Evolutionary conservation across 2,329 filamentous ascomycete genomes (phyloP).

Genomic region (Trichoderma aggressivum): DNA sequence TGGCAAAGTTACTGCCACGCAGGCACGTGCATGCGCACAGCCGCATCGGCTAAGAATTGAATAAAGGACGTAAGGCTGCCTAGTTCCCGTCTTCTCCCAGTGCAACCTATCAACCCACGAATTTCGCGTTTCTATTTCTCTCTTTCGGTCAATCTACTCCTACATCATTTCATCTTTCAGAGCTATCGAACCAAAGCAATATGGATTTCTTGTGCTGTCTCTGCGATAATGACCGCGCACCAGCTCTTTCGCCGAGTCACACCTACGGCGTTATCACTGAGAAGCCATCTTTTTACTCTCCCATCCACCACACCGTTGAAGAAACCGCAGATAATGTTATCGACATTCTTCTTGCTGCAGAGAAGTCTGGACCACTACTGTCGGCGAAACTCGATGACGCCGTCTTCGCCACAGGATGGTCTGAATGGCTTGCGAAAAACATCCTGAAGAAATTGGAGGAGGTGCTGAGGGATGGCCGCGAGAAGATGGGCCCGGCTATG

Average conservation of each 20-base stretch:
- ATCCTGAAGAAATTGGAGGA: constrained; percentile 9
- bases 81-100: not conserved
- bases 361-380: not conserved
- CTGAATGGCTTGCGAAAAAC: constrained; percentile 11
- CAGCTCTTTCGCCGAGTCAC: not conserved
- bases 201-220: constrained; percentile 2
- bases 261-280: not conserved
- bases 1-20: not conserved
- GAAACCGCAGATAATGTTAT: not conserved
- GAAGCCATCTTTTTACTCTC: not conserved
- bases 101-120: not conserved
- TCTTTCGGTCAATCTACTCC: not conserved
- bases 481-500: constrained; percentile 10
- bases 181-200: not conserved
- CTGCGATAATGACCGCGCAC: not conserved
- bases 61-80: not conserved
- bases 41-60: not conserved
- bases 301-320: not conserved
- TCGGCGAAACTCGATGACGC: not conserved
- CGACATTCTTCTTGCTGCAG: not conserved
- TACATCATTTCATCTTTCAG: not conserved
- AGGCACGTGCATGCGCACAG: not conserved
- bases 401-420: not conserved
- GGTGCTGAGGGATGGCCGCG: not conserved
- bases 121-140: not conserved